phyloP scores from a whole-genome alignment of 1,139 yeast genomes.

The Geotrichum citri-aurantii region DNA sequence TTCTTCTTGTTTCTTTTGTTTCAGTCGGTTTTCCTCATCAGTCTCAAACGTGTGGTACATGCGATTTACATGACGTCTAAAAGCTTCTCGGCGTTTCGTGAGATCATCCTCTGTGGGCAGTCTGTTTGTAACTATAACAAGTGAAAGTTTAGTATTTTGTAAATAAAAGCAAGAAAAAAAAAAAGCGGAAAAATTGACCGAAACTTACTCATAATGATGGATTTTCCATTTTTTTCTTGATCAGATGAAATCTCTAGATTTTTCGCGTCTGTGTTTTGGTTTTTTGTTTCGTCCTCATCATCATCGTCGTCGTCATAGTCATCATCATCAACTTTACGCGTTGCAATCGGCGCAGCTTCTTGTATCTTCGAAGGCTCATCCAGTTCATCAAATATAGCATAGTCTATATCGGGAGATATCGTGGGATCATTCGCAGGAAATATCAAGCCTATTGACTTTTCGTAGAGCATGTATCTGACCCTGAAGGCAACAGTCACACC shows the following conservation, averaged over 20 bases:
- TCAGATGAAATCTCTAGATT: constrained; percentile 10
- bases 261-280: constrained; percentile 15
- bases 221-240: constrained; percentile 13
- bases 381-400: constrained; percentile 30
- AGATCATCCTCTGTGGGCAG: constrained; percentile 23
- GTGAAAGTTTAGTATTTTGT: not conserved
- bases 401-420: constrained; percentile 27
- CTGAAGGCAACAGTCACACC: constrained; percentile 36
- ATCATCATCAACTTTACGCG: constrained; percentile 29
- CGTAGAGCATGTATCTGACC: constrained; percentile 41
- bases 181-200: constrained; percentile 3
- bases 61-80: constrained; percentile 21
- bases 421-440: constrained; percentile 28
- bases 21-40: constrained; percentile 71
- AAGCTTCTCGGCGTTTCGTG: constrained; percentile 19
- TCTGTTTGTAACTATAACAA: constrained; percentile 16
- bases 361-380: constrained; percentile 21
- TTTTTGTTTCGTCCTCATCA: constrained; percentile 22
- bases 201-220: constrained; percentile 18
- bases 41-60: constrained; percentile 81
- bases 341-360: constrained; percentile 11
- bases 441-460: constrained; percentile 32
- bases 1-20: constrained; percentile 72
- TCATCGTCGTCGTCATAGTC: constrained; percentile 30
- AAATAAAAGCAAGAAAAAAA: constrained; percentile 1